phyloP scores from a whole-genome alignment of 345 rosid species.

The Citrus sp. region DNA sequence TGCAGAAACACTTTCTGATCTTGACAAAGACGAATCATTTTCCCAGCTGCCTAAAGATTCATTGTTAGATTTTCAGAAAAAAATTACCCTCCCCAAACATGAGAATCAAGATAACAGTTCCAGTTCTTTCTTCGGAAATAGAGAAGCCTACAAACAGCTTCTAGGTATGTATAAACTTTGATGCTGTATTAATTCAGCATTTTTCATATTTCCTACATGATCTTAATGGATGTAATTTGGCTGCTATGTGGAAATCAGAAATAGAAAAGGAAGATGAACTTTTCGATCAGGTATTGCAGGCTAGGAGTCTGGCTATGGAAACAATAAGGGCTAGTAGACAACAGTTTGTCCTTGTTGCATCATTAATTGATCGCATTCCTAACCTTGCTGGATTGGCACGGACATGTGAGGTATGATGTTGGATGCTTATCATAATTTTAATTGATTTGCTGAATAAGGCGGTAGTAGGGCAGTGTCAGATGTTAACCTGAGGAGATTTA shows the following conservation, averaged over 20 bases:
- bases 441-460: neutral
- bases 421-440: neutral
- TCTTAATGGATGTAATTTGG: neutral
- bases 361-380: conserved; percentile 86
- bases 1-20: conserved; percentile 19
- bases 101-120: conserved; percentile 54
- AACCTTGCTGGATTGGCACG: conserved; percentile 96
- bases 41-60: conserved; percentile 29
- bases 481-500: neutral
- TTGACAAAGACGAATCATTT: conserved; percentile 26
- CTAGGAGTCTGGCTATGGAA: conserved; percentile 64
- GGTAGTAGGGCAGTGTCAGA: neutral
- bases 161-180: conserved; percentile 41
- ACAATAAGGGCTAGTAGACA: conserved; percentile 63
- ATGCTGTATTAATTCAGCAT: neutral
- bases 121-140: conserved; percentile 38
- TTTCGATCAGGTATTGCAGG: conserved; percentile 61
- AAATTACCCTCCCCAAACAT: conserved; percentile 60
- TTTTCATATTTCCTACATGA: neutral
- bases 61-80: conserved; percentile 73
- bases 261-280: conserved; percentile 85
- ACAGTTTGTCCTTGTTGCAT: conserved; percentile 81
- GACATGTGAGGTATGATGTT: conserved; percentile 74
- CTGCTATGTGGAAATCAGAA: conserved; percentile 44
- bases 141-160: conserved; percentile 52